Conservation (phyloP, 441 rosid genomes). For the Brassica hybrid region DNA sequence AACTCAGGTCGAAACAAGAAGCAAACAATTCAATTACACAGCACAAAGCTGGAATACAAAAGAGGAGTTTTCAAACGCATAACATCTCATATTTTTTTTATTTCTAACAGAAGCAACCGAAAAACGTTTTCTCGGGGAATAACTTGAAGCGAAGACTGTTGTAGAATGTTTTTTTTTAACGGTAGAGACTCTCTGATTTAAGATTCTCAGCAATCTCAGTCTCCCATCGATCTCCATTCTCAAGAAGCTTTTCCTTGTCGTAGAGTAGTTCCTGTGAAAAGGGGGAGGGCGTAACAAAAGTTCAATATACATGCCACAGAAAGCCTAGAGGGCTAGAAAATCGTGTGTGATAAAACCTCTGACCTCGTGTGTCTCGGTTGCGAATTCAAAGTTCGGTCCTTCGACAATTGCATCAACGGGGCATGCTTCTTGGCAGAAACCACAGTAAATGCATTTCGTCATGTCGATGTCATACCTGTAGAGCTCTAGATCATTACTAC, state of each 20-base stretch:
- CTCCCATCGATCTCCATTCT: conserved; percentile 99
- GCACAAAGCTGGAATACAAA: conserved; percentile 40
- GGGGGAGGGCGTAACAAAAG: not conserved
- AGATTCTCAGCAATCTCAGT: conserved; percentile 99
- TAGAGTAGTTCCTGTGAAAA: conserved; percentile 80
- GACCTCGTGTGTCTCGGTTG: conserved; percentile 98
- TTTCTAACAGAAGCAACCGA: conserved; percentile 28
- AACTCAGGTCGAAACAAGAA: too few relatives aligned
- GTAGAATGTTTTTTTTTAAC: conserved; percentile 46
- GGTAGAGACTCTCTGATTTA: conserved; percentile 91
- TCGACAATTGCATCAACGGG: conserved; percentile 99
- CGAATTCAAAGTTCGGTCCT: conserved; percentile 98
- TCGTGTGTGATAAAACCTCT: not conserved
- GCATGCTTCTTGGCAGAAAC: conserved; percentile 99
- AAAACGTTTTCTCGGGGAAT: conserved; percentile 10
- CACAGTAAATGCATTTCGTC: conserved; percentile 99
- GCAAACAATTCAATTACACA: conserved; percentile 2
- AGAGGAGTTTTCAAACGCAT: conserved; percentile 18
- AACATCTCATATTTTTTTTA: conserved; percentile 30
- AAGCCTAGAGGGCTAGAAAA: not conserved
- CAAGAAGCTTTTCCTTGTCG: conserved; percentile 97
- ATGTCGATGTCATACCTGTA: conserved; percentile 95
- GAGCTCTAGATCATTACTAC: conserved; percentile 8
- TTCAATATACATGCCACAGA: not conserved
- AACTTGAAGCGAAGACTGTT: conserved; percentile 20